Evolutionary conservation across 441 rosid genomes (phyloP).

Genomic region (Syzygium syzygioides): DNA sequence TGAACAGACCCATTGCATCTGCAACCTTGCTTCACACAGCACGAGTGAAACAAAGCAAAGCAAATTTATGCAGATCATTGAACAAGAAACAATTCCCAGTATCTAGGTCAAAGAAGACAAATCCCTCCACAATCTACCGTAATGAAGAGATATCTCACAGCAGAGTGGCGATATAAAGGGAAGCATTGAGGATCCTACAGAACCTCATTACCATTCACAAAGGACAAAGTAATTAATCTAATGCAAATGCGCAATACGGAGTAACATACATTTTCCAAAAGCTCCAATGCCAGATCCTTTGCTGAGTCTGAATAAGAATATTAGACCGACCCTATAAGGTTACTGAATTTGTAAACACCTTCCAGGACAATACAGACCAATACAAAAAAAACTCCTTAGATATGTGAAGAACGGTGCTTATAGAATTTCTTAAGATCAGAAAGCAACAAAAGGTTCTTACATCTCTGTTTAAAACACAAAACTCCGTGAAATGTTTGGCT

Average conservation of each 20-base stretch:
- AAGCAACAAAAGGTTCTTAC: conserved; percentile 32
- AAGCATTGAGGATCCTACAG: neutral
- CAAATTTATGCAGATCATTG: neutral
- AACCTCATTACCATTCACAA: neutral
- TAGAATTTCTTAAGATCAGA: neutral
- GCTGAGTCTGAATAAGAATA: conserved; percentile 86
- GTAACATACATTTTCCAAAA: conserved; percentile 66
- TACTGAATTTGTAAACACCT: conserved; percentile 91
- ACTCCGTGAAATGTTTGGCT: conserved; percentile 88
- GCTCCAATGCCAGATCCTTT: conserved; percentile 88
- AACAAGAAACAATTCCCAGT: neutral
- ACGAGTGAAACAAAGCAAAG: neutral
- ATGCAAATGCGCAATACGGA: neutral
- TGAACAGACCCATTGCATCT: neutral
- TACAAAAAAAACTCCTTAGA: conserved; percentile 18
- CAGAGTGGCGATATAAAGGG: neutral
- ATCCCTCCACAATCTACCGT: neutral
- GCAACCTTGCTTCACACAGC: neutral
- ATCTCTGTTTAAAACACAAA: conserved; percentile 77
- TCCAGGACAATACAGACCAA: conserved; percentile 96
- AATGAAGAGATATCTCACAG: neutral
- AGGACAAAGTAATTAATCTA: conserved; percentile 12
- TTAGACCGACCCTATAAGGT: conserved; percentile 87
- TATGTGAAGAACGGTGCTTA: neutral
- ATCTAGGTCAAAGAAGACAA: neutral